Conservation (phyloP, 1,284 basidiomycete genomes). For the Microstroma glucosiphilum region DNA sequence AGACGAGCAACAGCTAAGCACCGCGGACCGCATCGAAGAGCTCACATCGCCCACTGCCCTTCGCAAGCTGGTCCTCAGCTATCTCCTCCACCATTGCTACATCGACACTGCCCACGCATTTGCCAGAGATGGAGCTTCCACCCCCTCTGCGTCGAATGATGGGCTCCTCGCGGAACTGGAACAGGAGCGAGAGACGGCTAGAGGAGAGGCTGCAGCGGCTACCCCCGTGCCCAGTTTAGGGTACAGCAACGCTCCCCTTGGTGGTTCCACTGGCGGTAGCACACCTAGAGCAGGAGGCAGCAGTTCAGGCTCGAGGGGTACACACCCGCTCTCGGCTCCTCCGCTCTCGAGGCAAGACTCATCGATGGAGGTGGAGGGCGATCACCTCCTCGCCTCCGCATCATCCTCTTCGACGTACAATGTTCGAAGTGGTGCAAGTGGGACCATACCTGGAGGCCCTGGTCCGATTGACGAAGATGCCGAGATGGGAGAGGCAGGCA, state of each 20-base stretch:
- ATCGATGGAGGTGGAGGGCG: slow-evolving; percentile 18
- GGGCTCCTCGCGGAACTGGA: background rate
- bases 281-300: background rate
- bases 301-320: background rate
- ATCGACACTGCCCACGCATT: slow-evolving; percentile 67
- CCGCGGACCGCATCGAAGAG: background rate
- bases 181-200: background rate
- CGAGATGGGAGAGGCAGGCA: background rate
- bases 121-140: slow-evolving; percentile 58
- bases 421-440: too few relatives aligned
- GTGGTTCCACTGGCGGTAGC: background rate
- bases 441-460: too few relatives aligned
- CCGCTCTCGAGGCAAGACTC: slow-evolving; percentile 36
- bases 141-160: slow-evolving; percentile 2
- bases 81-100: slow-evolving; percentile 69
- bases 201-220: background rate
- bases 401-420: background rate
- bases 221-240: background rate
- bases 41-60: slow-evolving; percentile 17
- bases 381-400: background rate
- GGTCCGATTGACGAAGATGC: background rate
- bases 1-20: slow-evolving; percentile 1
- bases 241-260: too few relatives aligned
- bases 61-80: slow-evolving; percentile 68
- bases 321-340: slow-evolving; percentile 32